Conservation (phyloP, 371 early-diverging fungal species). For the Fennellomyces sp. region DNA sequence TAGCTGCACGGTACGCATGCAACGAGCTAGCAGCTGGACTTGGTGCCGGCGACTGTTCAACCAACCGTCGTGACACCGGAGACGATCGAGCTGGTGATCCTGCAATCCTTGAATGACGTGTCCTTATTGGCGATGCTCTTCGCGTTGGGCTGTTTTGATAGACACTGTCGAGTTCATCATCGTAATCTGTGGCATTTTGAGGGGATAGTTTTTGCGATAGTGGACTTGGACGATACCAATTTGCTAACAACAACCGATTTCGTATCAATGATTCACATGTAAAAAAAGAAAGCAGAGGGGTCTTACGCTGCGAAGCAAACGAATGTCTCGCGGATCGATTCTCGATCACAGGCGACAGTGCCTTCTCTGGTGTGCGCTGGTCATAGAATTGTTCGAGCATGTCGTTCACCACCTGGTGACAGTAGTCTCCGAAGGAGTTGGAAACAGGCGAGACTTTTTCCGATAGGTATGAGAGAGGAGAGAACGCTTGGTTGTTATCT, state of each 20-base stretch:
- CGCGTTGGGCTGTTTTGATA: background rate
- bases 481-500: background rate
- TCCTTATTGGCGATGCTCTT: background rate
- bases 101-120: background rate
- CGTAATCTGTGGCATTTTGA: background rate
- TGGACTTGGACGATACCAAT: background rate
- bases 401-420: slow-evolving; percentile 9
- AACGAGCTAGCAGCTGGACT: slow-evolving; percentile 1
- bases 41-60: background rate
- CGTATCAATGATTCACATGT: no score
- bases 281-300: no score
- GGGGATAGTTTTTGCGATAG: background rate
- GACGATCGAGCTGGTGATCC: no score
- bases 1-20: background rate
- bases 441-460: slow-evolving; percentile 11
- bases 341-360: background rate
- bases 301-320: background rate
- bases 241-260: no score
- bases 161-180: background rate
- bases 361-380: slow-evolving; percentile 2
- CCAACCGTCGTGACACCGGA: no score
- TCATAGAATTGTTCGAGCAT: slow-evolving; percentile 7
- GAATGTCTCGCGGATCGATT: background rate
- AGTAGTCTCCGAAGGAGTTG: slow-evolving; percentile 2
- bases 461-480: slow-evolving; percentile 8